phyloP scores from a whole-genome alignment of 148 eudicot genomes.

The Simmondsia chinensis region DNA sequence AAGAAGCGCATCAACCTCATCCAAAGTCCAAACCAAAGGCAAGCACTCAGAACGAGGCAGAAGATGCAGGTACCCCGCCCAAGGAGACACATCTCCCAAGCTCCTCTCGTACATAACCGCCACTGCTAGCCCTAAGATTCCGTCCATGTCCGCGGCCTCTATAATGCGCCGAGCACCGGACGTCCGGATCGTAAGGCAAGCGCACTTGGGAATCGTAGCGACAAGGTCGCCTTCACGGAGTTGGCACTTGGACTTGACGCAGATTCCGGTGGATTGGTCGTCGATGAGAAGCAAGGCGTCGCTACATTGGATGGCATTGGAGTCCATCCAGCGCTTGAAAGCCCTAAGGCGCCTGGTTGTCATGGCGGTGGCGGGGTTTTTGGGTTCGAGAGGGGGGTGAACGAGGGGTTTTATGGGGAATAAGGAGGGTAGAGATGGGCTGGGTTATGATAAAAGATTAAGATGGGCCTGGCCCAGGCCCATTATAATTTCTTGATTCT shows the following conservation, averaged over 20 bases:
- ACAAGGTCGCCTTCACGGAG: constrained; percentile 57
- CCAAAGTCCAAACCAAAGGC: constrained; percentile 67
- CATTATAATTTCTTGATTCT: too few relatives aligned
- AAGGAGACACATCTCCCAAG: constrained; percentile 46
- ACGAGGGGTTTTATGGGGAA: background rate
- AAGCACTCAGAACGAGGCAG: constrained; percentile 43
- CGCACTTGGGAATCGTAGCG: constrained; percentile 64
- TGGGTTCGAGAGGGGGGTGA: constrained; percentile 2
- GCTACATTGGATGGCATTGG: constrained; percentile 37
- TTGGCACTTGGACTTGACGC: constrained; percentile 40
- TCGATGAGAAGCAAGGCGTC: constrained; percentile 47
- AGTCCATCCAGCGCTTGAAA: constrained; percentile 79
- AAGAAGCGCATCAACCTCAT: constrained; percentile 51
- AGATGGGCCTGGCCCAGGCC: too few relatives aligned
- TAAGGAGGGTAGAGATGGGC: too few relatives aligned
- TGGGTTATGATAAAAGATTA: too few relatives aligned
- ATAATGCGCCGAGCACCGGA: constrained; percentile 47
- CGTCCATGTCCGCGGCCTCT: constrained; percentile 45
- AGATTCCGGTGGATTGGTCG: constrained; percentile 21
- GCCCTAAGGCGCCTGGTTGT: constrained; percentile 47
- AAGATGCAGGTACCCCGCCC: constrained; percentile 67
- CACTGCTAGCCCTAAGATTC: constrained; percentile 45
- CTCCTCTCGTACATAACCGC: constrained; percentile 86
- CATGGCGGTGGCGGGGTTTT: too few relatives aligned
- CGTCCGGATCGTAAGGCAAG: constrained; percentile 63